phyloP scores from a whole-genome alignment of 495 filamentous ascomycete species.

The Xeromyces bisporus region DNA sequence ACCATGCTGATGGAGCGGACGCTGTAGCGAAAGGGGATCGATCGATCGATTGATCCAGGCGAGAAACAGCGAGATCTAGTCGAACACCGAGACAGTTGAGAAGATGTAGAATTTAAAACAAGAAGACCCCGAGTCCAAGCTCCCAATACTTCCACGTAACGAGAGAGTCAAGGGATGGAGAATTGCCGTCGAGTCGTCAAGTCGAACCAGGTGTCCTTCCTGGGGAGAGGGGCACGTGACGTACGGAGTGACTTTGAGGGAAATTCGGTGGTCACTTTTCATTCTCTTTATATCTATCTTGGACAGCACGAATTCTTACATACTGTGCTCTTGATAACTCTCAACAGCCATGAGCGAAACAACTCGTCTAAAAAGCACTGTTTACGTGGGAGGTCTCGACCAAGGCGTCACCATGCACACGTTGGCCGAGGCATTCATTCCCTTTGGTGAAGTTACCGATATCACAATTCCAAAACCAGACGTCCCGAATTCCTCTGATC shows the following conservation, averaged over 20 bases:
- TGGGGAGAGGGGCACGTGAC: slow-evolving; percentile 23
- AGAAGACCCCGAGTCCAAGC: slow-evolving; percentile 4
- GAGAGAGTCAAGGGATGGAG: neutral
- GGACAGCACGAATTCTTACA: no score
- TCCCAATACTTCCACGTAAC: slow-evolving; percentile 7
- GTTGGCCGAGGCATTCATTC: slow-evolving; percentile 81
- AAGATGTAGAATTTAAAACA: slow-evolving; percentile 5
- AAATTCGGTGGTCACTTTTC: no score
- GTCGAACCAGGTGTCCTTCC: slow-evolving; percentile 30
- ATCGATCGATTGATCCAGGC: no score
- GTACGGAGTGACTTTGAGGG: no score
- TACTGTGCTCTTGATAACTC: neutral
- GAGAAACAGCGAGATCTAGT: neutral
- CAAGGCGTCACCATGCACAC: slow-evolving; percentile 54
- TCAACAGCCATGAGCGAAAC: slow-evolving; percentile 50
- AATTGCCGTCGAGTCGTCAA: neutral
- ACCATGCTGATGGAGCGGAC: slow-evolving; percentile 51
- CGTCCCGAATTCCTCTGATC: slow-evolving; percentile 46
- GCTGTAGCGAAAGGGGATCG: no score
- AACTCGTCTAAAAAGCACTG: slow-evolving; percentile 66
- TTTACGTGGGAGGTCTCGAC: slow-evolving; percentile 83
- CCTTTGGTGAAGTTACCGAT: slow-evolving; percentile 87
- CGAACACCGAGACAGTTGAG: neutral
- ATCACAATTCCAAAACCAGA: slow-evolving; percentile 80
- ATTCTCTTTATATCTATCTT: no score